Conservation (phyloP, 2,329 filamentous ascomycete genomes). For the Hymenoscyphus scutula region DNA sequence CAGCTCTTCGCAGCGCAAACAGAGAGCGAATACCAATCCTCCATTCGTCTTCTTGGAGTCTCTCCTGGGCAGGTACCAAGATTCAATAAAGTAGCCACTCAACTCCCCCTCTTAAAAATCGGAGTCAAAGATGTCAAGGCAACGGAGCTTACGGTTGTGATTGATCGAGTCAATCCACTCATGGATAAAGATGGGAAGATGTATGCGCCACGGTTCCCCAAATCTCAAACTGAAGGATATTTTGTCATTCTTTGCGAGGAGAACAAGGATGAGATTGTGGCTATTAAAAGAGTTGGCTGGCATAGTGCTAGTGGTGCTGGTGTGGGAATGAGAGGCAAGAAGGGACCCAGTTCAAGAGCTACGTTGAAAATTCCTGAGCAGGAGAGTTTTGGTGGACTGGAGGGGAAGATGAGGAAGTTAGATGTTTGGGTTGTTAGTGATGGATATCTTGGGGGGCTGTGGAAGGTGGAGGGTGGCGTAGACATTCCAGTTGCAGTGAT, state of each 20-base stretch:
- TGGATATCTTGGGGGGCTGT: constrained; percentile 73
- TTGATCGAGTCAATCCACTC: constrained; percentile 67
- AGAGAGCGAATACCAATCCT: constrained; percentile 37
- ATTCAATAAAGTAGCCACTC: constrained; percentile 57
- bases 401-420: constrained; percentile 53
- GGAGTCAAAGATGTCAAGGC: constrained; percentile 60
- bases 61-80: constrained; percentile 34
- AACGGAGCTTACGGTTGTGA: constrained; percentile 57
- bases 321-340: constrained; percentile 18
- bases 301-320: constrained; percentile 31
- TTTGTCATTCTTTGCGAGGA: constrained; percentile 76
- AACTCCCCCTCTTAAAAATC: constrained; percentile 69
- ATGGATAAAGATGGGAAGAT: constrained; percentile 68
- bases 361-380: constrained; percentile 57
- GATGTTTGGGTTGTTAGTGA: constrained; percentile 79
- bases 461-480: constrained; percentile 20
- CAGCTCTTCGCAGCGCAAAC: constrained; percentile 33
- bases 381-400: constrained; percentile 27
- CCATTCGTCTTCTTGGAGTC: constrained; percentile 53
- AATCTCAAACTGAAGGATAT: constrained; percentile 91
- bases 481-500: constrained; percentile 20
- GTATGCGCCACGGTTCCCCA: constrained; percentile 86
- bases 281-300: constrained; percentile 85
- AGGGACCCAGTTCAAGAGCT: constrained; percentile 52
- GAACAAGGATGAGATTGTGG: constrained; percentile 72